A percentile compares a stretch with the other conserved stretches of the same genome.
These are phyloP conservation scores for Porphyrellus sp. DNA, from an alignment of 1,284 basidiomycete genomes.

Conservation along the genomic window DNA sequence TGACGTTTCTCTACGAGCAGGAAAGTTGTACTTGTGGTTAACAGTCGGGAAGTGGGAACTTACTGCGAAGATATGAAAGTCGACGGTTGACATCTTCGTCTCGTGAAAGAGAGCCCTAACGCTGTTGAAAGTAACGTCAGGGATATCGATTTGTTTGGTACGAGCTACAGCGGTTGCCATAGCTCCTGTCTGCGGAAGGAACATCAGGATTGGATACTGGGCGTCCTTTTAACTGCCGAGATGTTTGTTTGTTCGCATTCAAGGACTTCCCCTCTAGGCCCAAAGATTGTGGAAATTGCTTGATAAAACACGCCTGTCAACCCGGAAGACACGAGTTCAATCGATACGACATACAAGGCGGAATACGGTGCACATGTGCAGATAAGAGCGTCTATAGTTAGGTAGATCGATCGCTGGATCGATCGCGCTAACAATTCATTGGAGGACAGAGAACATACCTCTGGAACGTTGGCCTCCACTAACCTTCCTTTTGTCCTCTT, in stretches of 20 bases:
- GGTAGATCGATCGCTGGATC: conserved; percentile 61
- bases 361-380: conserved; percentile 8
- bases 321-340: conserved; percentile 8
- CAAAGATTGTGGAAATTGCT: neutral
- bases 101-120: neutral
- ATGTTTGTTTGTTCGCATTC: conserved; percentile 8
- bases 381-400: conserved; percentile 19
- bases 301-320: neutral
- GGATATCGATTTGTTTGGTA: neutral
- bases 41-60: neutral
- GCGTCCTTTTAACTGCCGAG: conserved; percentile 3
- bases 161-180: neutral
- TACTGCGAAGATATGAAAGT: conserved; percentile 8
- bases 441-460: conserved; percentile 54
- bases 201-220: neutral
- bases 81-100: neutral
- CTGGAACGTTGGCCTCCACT: conserved; percentile 67
- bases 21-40: neutral
- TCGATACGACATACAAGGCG: conserved; percentile 13
- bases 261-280: conserved; percentile 10
- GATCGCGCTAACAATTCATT: conserved; percentile 4
- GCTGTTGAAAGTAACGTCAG: neutral
- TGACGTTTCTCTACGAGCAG: neutral
- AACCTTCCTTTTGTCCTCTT: neutral
- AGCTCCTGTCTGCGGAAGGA: neutral